phyloP scores from a whole-genome alignment of 2,329 filamentous ascomycete species.

The Venturia aucupariae region DNA sequence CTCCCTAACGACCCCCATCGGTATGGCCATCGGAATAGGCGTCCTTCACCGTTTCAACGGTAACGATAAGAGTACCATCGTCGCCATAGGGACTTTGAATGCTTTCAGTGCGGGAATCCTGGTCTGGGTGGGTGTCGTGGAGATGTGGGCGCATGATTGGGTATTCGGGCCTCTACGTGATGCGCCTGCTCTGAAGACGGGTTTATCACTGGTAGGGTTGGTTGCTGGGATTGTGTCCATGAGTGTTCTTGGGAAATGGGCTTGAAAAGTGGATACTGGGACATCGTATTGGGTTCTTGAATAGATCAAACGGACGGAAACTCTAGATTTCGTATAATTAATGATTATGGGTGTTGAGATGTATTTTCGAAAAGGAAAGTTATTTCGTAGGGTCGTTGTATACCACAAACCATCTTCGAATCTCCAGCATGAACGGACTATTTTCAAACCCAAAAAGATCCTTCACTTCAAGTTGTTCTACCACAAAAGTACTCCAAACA shows the following conservation, averaged over 20 bases:
- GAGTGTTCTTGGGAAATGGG: constrained; percentile 69
- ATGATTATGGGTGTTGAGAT: too few species aligned
- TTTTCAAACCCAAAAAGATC: too few species aligned
- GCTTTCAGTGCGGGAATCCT: constrained; percentile 67
- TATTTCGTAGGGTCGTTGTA: too few species aligned
- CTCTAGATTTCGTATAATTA: too few species aligned
- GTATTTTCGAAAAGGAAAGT: too few species aligned
- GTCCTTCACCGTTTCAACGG: constrained; percentile 64
- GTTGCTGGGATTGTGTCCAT: constrained; percentile 57
- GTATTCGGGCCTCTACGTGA: constrained; percentile 42
- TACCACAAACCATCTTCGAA: too few species aligned
- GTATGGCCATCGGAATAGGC: constrained; percentile 72
- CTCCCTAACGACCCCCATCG: constrained; percentile 62
- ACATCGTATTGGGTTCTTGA: too few species aligned
- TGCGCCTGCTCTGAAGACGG: constrained; percentile 40
- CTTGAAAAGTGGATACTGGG: too few species aligned
- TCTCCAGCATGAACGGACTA: too few species aligned
- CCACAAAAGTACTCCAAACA: too few species aligned
- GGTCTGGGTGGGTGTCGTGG: constrained; percentile 69
- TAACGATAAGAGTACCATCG: constrained; percentile 56
- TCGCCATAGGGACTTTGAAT: constrained; percentile 66
- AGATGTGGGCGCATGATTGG: constrained; percentile 75
- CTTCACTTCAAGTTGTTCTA: too few species aligned
- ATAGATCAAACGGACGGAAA: too few species aligned
- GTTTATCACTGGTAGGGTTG: constrained; percentile 44